A percentile compares a stretch with the other conserved stretches of the same genome.
phyloP scores from a whole-genome alignment of 164 flowering plant genomes.

The Chloranthus sessilifolius region DNA sequence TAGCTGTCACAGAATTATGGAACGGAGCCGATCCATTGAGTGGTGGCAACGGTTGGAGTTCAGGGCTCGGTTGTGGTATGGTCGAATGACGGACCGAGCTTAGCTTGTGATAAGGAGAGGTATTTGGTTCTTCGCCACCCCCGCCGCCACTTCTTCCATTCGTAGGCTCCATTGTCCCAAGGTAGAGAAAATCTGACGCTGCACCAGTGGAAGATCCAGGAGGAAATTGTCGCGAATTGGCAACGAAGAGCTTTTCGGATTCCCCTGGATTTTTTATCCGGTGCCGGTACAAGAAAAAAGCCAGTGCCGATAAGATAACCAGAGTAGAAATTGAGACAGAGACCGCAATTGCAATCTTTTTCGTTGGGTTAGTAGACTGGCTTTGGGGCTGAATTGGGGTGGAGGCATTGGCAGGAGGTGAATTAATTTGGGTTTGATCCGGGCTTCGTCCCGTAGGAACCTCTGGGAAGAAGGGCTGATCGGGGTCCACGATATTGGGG shows the following conservation, averaged over 20 bases:
- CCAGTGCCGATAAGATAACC: constrained; percentile 74
- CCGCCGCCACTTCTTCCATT: constrained; percentile 13
- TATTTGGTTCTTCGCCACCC: constrained; percentile 21
- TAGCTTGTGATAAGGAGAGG: constrained; percentile 68
- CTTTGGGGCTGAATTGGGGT: constrained; percentile 36
- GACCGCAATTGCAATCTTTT: constrained; percentile 60
- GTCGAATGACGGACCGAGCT: constrained; percentile 48
- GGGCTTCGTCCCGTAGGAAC: constrained; percentile 34
- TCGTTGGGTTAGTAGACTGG: constrained; percentile 44
- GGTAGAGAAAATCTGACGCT: constrained; percentile 61
- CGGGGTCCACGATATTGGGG: too few species aligned
- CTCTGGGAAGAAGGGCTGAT: constrained; percentile 81
- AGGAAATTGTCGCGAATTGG: constrained; percentile 21
- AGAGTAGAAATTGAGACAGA: constrained; percentile 74
- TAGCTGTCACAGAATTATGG: too few species aligned
- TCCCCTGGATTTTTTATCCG: constrained; percentile 41
- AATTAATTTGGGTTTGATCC: constrained; percentile 33
- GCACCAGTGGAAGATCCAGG: constrained; percentile 32
- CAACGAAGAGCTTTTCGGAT: constrained; percentile 58
- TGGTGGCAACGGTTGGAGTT: constrained; percentile 89
- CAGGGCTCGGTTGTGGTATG: constrained; percentile 84
- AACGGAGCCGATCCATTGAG: constrained; percentile 39
- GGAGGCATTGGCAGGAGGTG: constrained; percentile 27
- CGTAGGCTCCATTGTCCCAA: constrained; percentile 75
- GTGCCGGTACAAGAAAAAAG: constrained; percentile 61